phyloP scores from a whole-genome alignment of 2,329 filamentous ascomycete genomes.

The Coniochaeta sp. region DNA sequence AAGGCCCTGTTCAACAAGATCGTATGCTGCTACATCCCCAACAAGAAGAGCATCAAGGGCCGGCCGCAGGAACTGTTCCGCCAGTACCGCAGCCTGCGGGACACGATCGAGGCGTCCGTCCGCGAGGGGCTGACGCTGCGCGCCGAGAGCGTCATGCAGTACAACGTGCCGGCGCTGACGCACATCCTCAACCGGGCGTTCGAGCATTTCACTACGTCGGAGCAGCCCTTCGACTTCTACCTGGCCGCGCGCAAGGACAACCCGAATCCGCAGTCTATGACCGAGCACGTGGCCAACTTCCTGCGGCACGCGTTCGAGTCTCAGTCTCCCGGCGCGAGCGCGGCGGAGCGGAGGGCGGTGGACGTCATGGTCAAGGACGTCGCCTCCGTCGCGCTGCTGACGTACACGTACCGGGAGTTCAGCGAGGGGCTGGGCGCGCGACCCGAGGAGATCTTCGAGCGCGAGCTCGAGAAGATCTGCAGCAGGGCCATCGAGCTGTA shows the following conservation, averaged over 20 bases:
- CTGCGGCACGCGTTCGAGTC: constrained; percentile 4
- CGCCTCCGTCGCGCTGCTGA: constrained; percentile 2
- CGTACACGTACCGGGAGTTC: neutral
- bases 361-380: constrained; percentile 8
- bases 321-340: no score
- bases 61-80: constrained; percentile 5
- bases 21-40: constrained; percentile 10
- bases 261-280: constrained; percentile 8
- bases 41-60: constrained; percentile 4
- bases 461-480: neutral
- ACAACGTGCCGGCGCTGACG: constrained; percentile 10
- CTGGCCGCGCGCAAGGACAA: constrained; percentile 10
- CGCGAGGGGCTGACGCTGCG: constrained; percentile 6
- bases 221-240: constrained; percentile 12
- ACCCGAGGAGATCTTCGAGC: neutral
- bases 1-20: constrained; percentile 11
- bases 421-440: neutral
- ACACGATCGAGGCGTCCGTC: constrained; percentile 7
- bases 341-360: neutral
- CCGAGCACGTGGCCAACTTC: constrained; percentile 12
- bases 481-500: neutral
- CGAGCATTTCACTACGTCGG: constrained; percentile 11
- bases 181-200: constrained; percentile 12
- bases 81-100: constrained; percentile 8
- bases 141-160: constrained; percentile 7